Percentiles rank a stretch among this genome's conserved stretches.
Evolutionary conservation across 139 green algal genomes (phyloP).

Genomic region (Spirogloea muscicola): DNA sequence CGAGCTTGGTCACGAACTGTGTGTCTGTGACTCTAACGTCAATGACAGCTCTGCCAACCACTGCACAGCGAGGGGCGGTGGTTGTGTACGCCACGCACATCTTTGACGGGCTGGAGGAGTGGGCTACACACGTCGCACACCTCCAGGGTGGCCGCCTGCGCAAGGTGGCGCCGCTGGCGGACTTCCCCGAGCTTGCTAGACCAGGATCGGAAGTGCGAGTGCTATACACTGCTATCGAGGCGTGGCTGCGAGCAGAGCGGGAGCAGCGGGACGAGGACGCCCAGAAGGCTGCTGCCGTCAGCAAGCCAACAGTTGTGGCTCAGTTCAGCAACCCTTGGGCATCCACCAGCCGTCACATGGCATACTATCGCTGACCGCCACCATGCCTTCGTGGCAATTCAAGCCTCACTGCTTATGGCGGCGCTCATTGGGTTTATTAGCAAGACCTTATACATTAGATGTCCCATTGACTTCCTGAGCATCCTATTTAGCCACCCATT

Average conservation of each 20-base stretch:
- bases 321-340: too few species aligned
- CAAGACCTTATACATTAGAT: too few species aligned
- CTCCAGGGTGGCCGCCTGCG: conserved; percentile 66
- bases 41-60: too few species aligned
- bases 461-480: too few species aligned
- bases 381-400: too few species aligned
- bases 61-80: conserved; percentile 48
- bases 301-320: not conserved
- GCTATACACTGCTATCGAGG: conserved; percentile 2
- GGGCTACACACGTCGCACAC: conserved; percentile 90
- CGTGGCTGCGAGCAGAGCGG: conserved; percentile 12
- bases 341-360: conserved; percentile 5
- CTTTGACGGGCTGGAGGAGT: conserved; percentile 93
- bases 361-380: conserved; percentile 13
- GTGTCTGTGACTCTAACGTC: too few species aligned
- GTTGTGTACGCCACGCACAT: conserved; percentile 98
- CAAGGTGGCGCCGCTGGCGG: conserved; percentile 3
- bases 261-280: not conserved
- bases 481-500: too few species aligned
- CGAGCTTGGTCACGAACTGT: too few species aligned
- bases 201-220: not conserved
- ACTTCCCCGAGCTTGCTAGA: not conserved
- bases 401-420: too few species aligned
- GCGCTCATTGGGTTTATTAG: too few species aligned
- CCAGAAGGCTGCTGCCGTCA: not conserved